Conservation (phyloP, 2,329 filamentous ascomycete genomes). For the Aspergillus quadrilineatus region DNA sequence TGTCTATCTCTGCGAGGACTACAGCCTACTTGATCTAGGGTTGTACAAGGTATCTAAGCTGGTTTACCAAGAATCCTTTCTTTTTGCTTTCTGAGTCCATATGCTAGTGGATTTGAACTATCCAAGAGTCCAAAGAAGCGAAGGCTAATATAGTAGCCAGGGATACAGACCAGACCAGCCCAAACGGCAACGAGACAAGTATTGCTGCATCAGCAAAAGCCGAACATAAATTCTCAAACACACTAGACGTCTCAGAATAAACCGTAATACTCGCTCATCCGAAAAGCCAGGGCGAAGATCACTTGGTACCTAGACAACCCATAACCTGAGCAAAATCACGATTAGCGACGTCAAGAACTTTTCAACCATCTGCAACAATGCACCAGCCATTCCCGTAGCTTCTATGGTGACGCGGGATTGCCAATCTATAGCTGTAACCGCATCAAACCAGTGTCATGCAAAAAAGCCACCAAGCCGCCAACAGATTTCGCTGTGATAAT, state of each 20-base stretch:
- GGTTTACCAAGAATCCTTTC: conserved; percentile 1
- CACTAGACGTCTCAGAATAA: not conserved
- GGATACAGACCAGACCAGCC: not conserved
- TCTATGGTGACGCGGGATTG: conserved; percentile 24
- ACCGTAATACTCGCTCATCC: conserved; percentile 2
- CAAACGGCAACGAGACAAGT: not conserved
- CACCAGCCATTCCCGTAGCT: conserved; percentile 22
- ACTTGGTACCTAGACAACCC: conserved; percentile 8
- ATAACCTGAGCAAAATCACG: conserved; percentile 13
- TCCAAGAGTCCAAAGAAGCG: conserved; percentile 3
- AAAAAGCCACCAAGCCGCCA: conserved; percentile 23
- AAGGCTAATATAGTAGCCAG: conserved; percentile 2
- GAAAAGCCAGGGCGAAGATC: conserved; percentile 4
- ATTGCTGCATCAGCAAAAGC: conserved; percentile 5
- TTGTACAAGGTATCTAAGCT: not conserved
- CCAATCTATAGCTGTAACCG: conserved; percentile 25
- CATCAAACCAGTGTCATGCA: conserved; percentile 18
- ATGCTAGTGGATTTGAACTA: conserved; percentile 8
- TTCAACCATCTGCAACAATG: conserved; percentile 21
- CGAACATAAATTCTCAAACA: conserved; percentile 6
- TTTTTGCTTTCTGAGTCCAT: conserved; percentile 4
- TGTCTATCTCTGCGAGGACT: not conserved
- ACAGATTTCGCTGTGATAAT: conserved; percentile 17
- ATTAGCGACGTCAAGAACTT: conserved; percentile 19
- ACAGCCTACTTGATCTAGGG: not conserved